phyloP scores from a whole-genome alignment of 129 eudicot genomes.

The Mikania micrantha region DNA sequence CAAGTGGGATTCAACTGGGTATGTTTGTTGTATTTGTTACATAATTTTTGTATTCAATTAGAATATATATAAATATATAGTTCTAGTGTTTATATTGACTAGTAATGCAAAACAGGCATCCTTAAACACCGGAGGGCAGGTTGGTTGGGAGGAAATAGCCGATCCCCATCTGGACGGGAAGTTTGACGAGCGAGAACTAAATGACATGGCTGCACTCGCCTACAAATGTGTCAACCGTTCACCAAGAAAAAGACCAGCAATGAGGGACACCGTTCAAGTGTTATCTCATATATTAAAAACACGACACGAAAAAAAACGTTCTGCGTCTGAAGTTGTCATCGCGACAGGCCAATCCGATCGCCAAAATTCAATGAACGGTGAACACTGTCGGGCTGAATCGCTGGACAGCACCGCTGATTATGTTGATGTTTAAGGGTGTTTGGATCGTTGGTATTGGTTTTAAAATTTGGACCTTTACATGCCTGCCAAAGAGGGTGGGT shows the following conservation, averaged over 20 bases:
- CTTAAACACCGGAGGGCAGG: conserved; percentile 68
- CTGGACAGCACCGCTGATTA: conserved; percentile 65
- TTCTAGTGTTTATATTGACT: not conserved
- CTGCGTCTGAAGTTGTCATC: conserved; percentile 42
- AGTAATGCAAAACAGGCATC: conserved; percentile 68
- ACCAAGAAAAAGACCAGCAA: conserved; percentile 68
- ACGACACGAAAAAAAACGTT: conserved; percentile 37
- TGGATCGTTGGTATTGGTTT: not conserved
- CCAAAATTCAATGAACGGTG: conserved; percentile 33
- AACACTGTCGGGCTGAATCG: conserved; percentile 57
- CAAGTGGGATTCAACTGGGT: too few relatives aligned
- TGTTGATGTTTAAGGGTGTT: conserved; percentile 34
- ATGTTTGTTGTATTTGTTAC: too few relatives aligned
- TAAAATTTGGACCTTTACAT: not conserved
- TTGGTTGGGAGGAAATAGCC: conserved; percentile 87
- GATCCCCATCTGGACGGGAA: conserved; percentile 79
- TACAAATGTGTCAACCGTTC: conserved; percentile 67
- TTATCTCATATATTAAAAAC: conserved; percentile 52
- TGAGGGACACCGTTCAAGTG: conserved; percentile 77
- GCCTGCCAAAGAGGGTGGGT: not conserved
- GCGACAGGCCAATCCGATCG: conserved; percentile 32
- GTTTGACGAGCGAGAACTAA: conserved; percentile 59
- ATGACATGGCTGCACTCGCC: conserved; percentile 77
- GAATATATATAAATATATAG: not conserved
- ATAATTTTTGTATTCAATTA: too few relatives aligned